Evolutionary conservation across 148 eudicot species (phyloP), one percentile per base, ranked within the genome.

Genomic region (Polygonum aviculare): DNA sequence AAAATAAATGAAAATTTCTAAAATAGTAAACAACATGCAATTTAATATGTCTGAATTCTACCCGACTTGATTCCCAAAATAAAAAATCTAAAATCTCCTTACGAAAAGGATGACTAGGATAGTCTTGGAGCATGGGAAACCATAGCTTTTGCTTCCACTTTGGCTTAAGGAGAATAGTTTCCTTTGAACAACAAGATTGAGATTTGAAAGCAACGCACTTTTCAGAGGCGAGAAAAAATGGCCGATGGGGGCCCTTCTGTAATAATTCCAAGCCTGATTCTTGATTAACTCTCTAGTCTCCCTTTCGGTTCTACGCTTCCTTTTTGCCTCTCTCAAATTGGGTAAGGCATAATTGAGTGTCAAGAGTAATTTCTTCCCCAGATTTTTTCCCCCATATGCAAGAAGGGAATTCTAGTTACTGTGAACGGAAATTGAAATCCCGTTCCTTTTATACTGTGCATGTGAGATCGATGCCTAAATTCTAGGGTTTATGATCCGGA

Each of bases 161-260:
- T 15, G 14, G 21, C 21, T 11, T 15, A 36, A 65, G 5, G 16
- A 35, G 5, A 67, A 38, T 45, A 67, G 21, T 67, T 67, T n/a
- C 72, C 2, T 67, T 67, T 38, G 44, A 67, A 35, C 45, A 35
- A 7, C 72, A 67, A 63, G 65, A 63, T 12, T 63, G 70, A 63
- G 70, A 63, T 36, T 67, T 67, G 44, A 67, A 38, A 35, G 35
- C 72, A 35, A 16, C 33, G 2, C 15, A 36, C 44, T 11, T 14
- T 67, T 41, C 45, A 67, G 72, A 12, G 45, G 44, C 72, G 21
- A 67, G 72, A 36, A 67, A 67, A 67, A 67, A 15, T 67, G 72
- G 12, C 35, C 44, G 44, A 36, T 5, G 44, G 72, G 72, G 38
- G n/a, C 45, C 45, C 72, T 38, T 67, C 6, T 14, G 72, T 36